A percentile compares a stretch with the other conserved stretches of the same genome.
Evolutionary conservation across 2,329 filamentous ascomycete species (phyloP).

Genomic region (Verticillium dahliae): DNA sequence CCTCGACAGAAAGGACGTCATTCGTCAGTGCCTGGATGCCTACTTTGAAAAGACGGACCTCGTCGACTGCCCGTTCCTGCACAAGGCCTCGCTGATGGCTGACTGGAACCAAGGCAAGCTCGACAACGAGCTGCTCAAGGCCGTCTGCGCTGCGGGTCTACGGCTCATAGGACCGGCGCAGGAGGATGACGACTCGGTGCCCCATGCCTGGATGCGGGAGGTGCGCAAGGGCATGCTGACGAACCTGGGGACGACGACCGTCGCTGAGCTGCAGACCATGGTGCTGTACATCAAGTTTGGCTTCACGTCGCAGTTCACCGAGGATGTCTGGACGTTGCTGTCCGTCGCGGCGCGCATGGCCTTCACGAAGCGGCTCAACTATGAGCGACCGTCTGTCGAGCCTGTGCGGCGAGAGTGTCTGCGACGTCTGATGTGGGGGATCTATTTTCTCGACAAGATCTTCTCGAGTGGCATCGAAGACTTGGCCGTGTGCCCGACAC

Average conservation of each 20-base stretch:
- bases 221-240: constrained; percentile 6
- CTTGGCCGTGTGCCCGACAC: constrained; percentile 16
- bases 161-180: background rate
- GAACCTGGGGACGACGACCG: background rate
- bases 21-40: constrained; percentile 7
- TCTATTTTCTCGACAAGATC: constrained; percentile 15
- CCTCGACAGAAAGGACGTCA: background rate
- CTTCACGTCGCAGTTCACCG: constrained; percentile 3
- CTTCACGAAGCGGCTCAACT: constrained; percentile 18
- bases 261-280: constrained; percentile 13
- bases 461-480: constrained; percentile 21
- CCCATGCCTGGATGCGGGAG: constrained; percentile 13
- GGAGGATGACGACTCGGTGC: background rate
- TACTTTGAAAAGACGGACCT: constrained; percentile 14
- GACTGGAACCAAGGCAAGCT: constrained; percentile 17
- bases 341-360: constrained; percentile 16
- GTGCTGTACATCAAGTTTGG: constrained; percentile 14
- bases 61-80: constrained; percentile 15
- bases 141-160: constrained; percentile 12
- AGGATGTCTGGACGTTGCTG: constrained; percentile 15
- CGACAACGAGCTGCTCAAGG: constrained; percentile 13
- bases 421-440: constrained; percentile 19
- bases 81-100: constrained; percentile 12
- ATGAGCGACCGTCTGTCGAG: constrained; percentile 12
- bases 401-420: constrained; percentile 15